A percentile compares a stretch with the other conserved stretches of the same genome.
phyloP scores from a whole-genome alignment of 1,284 basidiomycete genomes.

The Lentinula novae-zelandiae region DNA sequence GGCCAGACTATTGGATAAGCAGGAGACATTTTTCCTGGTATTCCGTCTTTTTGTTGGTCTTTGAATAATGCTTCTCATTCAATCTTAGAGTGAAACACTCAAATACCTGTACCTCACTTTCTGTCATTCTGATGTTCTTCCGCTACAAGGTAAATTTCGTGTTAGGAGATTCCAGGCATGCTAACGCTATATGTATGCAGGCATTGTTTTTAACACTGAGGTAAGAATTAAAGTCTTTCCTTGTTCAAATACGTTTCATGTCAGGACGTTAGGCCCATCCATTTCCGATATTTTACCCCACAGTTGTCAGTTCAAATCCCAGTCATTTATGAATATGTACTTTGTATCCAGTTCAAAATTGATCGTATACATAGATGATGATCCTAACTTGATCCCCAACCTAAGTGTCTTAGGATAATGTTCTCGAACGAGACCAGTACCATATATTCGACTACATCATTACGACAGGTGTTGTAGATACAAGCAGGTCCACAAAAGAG shows the following conservation, averaged over 20 bases:
- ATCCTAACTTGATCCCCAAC: no score
- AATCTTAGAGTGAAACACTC: slow-evolving; percentile 56
- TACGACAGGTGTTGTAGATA: neutral
- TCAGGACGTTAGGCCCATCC: slow-evolving; percentile 48
- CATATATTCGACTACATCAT: neutral
- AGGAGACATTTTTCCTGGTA: slow-evolving; percentile 77
- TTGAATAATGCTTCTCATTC: no score
- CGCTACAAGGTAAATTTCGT: slow-evolving; percentile 45
- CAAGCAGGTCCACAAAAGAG: neutral
- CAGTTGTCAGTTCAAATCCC: neutral
- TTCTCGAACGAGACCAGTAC: neutral
- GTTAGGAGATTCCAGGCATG: neutral
- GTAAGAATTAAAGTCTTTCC: slow-evolving; percentile 25
- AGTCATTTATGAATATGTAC: neutral
- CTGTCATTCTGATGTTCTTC: slow-evolving; percentile 53
- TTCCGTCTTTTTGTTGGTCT: no score
- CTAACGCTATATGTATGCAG: neutral
- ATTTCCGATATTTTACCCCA: slow-evolving; percentile 52
- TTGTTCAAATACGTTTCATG: neutral
- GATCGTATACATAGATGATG: no score
- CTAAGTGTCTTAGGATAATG: no score
- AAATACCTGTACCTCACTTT: slow-evolving; percentile 78
- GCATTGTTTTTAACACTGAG: slow-evolving; percentile 63
- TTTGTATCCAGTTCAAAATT: no score
- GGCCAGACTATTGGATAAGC: slow-evolving; percentile 54